Percentiles rank a stretch among this genome's conserved stretches.
These are phyloP conservation scores for Trichoderma sp. DNA, from an alignment of 2,329 filamentous ascomycete genomes.

Conservation along the genomic window DNA sequence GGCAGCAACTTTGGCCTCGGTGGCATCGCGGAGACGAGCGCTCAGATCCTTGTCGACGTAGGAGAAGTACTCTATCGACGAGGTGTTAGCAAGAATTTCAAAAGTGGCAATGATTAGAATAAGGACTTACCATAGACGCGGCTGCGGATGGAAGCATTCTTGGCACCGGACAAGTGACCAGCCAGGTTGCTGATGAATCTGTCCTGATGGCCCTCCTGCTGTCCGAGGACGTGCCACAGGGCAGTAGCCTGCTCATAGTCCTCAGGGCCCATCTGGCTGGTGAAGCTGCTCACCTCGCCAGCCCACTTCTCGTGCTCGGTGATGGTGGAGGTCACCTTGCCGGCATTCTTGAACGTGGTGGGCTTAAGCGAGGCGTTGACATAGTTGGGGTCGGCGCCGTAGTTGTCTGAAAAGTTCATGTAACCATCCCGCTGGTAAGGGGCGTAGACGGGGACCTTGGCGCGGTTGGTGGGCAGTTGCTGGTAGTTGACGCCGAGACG, in stretches of 20 bases:
- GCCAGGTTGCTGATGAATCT: constrained; percentile 2
- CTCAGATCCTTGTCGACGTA: constrained; percentile 15
- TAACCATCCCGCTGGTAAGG: constrained; percentile 32
- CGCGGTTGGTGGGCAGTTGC: constrained; percentile 44
- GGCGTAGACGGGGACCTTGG: constrained; percentile 26
- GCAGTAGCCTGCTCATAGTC: constrained; percentile 22
- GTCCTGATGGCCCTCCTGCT: constrained; percentile 3
- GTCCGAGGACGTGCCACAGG: constrained; percentile 14
- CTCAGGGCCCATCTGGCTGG: constrained; percentile 26
- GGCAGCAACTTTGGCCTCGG: constrained; percentile 13
- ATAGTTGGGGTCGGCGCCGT: constrained; percentile 35
- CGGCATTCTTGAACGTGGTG: constrained; percentile 25
- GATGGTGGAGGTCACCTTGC: constrained; percentile 28
- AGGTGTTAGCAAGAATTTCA: background rate
- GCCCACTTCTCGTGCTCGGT: constrained; percentile 50
- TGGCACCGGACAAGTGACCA: constrained; percentile 2
- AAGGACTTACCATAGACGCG: constrained; percentile 18
- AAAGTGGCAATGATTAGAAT: background rate
- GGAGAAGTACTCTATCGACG: constrained; percentile 10
- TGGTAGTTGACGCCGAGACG: constrained; percentile 55
- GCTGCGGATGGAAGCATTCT: constrained; percentile 2
- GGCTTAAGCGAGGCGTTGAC: constrained; percentile 31
- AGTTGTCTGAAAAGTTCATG: constrained; percentile 32
- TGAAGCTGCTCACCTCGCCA: constrained; percentile 57
- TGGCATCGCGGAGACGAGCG: background rate